These are phyloP conservation scores for Lunularia cruciata DNA, from an alignment of 225 moss, liverwort and hornwort genomes.

Conservation along the genomic window DNA sequence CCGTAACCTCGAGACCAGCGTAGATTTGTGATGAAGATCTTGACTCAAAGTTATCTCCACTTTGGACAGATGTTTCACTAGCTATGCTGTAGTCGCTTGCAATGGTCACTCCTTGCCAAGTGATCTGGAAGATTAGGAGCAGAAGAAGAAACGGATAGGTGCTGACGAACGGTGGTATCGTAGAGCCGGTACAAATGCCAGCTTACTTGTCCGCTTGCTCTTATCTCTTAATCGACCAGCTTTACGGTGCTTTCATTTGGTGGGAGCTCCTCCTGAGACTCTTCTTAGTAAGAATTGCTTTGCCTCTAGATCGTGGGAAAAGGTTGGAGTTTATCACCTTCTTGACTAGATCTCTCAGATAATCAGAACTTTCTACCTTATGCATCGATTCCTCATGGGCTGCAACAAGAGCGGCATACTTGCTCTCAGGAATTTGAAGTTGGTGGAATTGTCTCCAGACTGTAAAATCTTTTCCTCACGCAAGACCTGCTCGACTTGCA, in stretches of 20 bases:
- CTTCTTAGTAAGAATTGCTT: neutral
- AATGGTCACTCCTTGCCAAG: too few relatives aligned
- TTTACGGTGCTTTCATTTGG: neutral
- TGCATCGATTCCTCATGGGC: neutral
- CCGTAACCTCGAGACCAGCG: too few relatives aligned
- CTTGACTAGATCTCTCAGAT: neutral
- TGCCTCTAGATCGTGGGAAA: neutral
- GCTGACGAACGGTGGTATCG: too few relatives aligned
- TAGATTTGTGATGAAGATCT: too few relatives aligned
- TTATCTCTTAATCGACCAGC: neutral
- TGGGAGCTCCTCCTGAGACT: neutral
- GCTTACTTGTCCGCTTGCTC: too few relatives aligned
- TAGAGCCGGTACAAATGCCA: too few relatives aligned
- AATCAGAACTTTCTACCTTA: neutral
- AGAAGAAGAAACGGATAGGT: too few relatives aligned
- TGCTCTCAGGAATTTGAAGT: neutral
- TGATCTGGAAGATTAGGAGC: too few relatives aligned
- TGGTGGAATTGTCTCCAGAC: neutral
- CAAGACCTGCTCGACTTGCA: neutral
- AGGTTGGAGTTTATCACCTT: neutral
- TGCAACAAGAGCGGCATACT: neutral
- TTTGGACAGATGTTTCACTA: too few relatives aligned
- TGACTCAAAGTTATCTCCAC: too few relatives aligned
- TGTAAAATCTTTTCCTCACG: neutral
- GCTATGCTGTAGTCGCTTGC: too few relatives aligned